Conservation (phyloP, 1,139 yeast species). For the Taphrina pruni region DNA sequence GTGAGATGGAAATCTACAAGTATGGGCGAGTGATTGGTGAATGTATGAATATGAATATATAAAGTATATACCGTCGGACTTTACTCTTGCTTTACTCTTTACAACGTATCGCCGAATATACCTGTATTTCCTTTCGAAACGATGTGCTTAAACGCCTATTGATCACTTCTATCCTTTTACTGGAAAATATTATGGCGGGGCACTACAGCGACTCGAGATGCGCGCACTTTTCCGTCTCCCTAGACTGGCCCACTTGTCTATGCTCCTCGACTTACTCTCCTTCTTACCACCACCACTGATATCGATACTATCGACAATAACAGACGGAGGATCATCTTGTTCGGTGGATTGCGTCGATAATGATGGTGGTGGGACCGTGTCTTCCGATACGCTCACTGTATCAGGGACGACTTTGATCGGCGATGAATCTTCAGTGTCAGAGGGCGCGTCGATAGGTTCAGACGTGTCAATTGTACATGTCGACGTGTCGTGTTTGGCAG, state of each 20-base stretch:
- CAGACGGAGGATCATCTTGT: neutral
- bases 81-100: no score
- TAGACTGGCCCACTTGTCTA: neutral
- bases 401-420: neutral
- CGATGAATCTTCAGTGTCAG: no score
- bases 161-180: neutral
- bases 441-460: no score
- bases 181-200: neutral
- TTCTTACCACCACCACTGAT: no score
- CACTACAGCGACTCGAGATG: neutral
- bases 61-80: no score
- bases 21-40: neutral
- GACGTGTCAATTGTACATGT: no score
- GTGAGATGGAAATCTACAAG: no score
- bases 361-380: neutral
- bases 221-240: neutral
- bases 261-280: neutral
- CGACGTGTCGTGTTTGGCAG: no score
- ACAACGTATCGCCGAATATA: no score
- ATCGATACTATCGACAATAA: no score
- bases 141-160: neutral
- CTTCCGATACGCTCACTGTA: neutral
- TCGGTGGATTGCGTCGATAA: neutral
- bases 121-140: no score
- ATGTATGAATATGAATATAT: neutral